These are phyloP conservation scores for Sphagnum tenellum DNA, from an alignment of 225 moss, liverwort and hornwort species.

Conservation along the genomic window DNA sequence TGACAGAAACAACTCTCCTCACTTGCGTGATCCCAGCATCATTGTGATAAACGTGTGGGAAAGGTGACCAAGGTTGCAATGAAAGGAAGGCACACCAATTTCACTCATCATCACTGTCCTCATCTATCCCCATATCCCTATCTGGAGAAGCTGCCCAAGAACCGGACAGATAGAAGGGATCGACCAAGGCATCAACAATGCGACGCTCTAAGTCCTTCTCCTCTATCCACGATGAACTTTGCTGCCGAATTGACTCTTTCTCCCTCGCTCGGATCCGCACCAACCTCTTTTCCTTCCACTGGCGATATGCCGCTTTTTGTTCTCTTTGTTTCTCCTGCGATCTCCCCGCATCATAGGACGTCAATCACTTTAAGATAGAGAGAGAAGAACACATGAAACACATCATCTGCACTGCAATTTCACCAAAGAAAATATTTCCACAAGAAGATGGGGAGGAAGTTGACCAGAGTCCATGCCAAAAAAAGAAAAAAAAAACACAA, in stretches of 20 bases:
- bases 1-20: no score
- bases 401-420: neutral
- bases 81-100: no score
- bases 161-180: constrained; percentile 80
- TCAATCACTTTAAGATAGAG: neutral
- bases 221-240: constrained; percentile 91
- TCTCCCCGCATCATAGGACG: neutral
- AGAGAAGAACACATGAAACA: neutral
- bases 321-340: constrained; percentile 73
- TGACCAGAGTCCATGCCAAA: neutral
- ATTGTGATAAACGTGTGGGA: no score
- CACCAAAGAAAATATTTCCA: neutral
- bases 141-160: constrained; percentile 47
- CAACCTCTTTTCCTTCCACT: constrained; percentile 58
- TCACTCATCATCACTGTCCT: constrained; percentile 26
- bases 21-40: no score
- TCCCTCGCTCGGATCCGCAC: constrained; percentile 44
- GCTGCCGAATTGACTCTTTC: constrained; percentile 53
- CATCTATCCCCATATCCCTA: constrained; percentile 46
- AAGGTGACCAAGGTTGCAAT: no score
- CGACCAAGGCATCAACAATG: constrained; percentile 78
- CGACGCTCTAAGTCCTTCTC: constrained; percentile 86
- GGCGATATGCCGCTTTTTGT: constrained; percentile 46
- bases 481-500: neutral
- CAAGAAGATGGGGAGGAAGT: neutral